Conservation (phyloP, 192 early-diverging fungal genomes). For the Coemansia sp. region DNA sequence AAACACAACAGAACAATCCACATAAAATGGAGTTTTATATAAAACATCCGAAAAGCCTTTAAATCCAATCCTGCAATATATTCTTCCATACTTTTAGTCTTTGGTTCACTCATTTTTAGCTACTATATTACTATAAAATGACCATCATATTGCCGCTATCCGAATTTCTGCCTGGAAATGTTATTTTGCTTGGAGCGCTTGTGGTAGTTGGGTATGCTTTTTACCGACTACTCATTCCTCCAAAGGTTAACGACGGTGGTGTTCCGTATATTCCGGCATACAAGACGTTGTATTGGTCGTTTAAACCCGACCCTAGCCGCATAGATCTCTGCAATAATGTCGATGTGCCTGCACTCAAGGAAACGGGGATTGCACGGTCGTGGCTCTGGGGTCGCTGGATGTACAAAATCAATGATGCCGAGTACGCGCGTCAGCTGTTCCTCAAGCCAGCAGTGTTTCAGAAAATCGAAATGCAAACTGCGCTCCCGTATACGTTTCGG, state of each 20-base stretch:
- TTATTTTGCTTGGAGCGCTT: neutral
- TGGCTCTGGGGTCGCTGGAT: conserved; percentile 48
- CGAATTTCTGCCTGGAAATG: neutral
- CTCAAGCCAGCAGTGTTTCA: conserved; percentile 39
- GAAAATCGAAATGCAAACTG: conserved; percentile 31
- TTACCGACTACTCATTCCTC: conserved; percentile 14
- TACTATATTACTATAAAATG: neutral
- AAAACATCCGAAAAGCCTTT: no score
- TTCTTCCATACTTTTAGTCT: neutral
- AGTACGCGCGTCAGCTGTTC: conserved; percentile 46
- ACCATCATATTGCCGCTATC: neutral
- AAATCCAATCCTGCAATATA: neutral
- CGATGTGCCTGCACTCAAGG: conserved; percentile 24
- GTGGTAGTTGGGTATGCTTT: conserved; percentile 17
- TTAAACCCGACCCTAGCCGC: conserved; percentile 28
- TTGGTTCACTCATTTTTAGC: neutral
- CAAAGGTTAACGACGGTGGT: conserved; percentile 26
- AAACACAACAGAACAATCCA: no score
- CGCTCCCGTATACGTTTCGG: conserved; percentile 38
- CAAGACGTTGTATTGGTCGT: conserved; percentile 34
- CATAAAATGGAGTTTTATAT: no score
- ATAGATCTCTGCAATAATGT: conserved; percentile 35
- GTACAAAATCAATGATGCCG: conserved; percentile 42
- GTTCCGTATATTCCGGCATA: conserved; percentile 39
- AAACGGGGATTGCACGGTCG: conserved; percentile 32